These are phyloP conservation scores for Alternaria rosae DNA, from an alignment of 2,329 filamentous ascomycete genomes.

Conservation along the genomic window DNA sequence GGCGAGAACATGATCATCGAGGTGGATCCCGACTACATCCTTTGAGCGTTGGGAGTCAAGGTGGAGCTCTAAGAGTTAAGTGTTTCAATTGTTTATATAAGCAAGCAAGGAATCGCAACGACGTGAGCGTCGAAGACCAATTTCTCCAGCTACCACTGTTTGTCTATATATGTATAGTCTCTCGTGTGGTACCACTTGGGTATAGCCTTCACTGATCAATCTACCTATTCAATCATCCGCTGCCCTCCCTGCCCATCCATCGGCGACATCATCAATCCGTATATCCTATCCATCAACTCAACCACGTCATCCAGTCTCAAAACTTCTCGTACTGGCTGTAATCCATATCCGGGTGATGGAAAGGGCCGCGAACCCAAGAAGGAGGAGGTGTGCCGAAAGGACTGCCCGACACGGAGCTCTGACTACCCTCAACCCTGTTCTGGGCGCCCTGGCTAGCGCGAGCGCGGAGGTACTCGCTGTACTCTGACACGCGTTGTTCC, in stretches of 20 bases:
- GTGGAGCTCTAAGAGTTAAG: background rate
- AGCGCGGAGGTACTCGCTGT: slow-evolving; percentile 27
- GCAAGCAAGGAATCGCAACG: slow-evolving; percentile 4
- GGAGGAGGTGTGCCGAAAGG: background rate
- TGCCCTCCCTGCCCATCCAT: background rate
- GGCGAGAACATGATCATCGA: slow-evolving; percentile 34
- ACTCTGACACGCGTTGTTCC: slow-evolving; percentile 28
- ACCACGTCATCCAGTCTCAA: background rate
- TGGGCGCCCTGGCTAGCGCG: slow-evolving; percentile 21
- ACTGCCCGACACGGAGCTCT: background rate
- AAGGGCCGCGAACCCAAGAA: background rate
- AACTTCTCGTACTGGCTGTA: background rate
- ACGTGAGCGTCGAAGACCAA: slow-evolving; percentile 2
- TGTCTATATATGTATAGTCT: slow-evolving; percentile 2
- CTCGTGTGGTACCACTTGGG: background rate
- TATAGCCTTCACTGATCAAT: background rate
- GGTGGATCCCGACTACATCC: slow-evolving; percentile 40
- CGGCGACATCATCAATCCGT: background rate
- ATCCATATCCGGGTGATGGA: background rate
- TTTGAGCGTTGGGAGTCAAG: background rate
- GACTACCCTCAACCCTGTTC: slow-evolving; percentile 9
- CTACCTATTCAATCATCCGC: background rate
- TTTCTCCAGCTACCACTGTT: background rate
- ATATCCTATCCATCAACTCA: background rate
- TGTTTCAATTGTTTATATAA: slow-evolving; percentile 1